Conservation (phyloP, 768 basidiomycete genomes). For the Strobilomyces echinocephalus region DNA sequence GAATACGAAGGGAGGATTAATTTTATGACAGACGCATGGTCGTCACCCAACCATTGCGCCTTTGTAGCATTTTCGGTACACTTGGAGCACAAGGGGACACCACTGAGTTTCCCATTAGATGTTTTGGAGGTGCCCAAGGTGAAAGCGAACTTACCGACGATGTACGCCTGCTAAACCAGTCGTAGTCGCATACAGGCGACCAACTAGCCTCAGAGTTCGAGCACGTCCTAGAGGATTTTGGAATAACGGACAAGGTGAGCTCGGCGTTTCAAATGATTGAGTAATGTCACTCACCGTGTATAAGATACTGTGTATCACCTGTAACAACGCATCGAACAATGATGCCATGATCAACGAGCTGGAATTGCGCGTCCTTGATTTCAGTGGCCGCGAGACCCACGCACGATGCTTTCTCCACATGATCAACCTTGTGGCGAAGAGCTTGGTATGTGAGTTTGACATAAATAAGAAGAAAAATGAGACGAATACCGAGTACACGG, state of each 20-base stretch:
- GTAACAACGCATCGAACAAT: conserved; percentile 28
- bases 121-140: neutral
- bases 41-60: neutral
- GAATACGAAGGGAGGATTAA: neutral
- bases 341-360: conserved; percentile 21
- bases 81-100: too few species aligned
- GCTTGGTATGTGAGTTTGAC: neutral
- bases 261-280: neutral
- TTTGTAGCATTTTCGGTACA: neutral
- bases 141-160: too few species aligned
- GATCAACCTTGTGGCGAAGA: conserved; percentile 28
- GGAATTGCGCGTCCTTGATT: conserved; percentile 22
- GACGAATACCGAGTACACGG: too few species aligned
- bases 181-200: neutral
- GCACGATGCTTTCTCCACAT: conserved; percentile 38
- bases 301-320: conserved; percentile 17
- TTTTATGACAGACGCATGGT: neutral
- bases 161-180: too few species aligned
- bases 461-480: too few species aligned
- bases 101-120: neutral
- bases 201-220: conserved; percentile 4
- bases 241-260: conserved; percentile 13
- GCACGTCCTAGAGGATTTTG: conserved; percentile 18
- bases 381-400: too few species aligned
- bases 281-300: neutral